These are phyloP conservation scores for Smittium culicis DNA, from an alignment of 371 early-diverging fungal genomes.

Conservation along the genomic window DNA sequence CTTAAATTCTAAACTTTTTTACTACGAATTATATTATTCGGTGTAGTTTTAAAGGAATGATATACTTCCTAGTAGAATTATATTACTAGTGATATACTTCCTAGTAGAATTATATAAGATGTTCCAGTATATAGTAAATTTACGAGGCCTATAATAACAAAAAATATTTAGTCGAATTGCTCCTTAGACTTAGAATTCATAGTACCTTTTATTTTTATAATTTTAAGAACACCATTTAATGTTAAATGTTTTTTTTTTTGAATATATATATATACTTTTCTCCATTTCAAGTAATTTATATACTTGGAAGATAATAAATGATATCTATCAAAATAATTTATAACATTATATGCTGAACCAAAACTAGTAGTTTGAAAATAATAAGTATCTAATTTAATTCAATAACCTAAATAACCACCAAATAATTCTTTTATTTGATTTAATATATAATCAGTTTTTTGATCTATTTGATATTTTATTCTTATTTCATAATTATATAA, in stretches of 20 bases:
- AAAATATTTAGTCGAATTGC: conserved; percentile 12
- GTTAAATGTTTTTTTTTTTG: conserved; percentile 32
- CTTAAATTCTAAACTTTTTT: neutral
- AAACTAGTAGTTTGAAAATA: conserved; percentile 29
- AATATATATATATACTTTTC: conserved; percentile 31
- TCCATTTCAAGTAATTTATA: conserved; percentile 26
- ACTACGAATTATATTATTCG: neutral
- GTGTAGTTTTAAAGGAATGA: neutral
- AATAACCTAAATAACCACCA: conserved; percentile 18
- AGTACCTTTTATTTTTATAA: conserved; percentile 24
- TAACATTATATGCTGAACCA: conserved; percentile 21
- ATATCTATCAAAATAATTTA: conserved; percentile 36
- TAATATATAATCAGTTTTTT: conserved; percentile 15
- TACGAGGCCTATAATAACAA: conserved; percentile 2
- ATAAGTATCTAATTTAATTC: conserved; percentile 26
- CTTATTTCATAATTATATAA: too few relatives aligned
- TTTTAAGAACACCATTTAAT: conserved; percentile 25
- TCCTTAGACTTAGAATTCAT: neutral
- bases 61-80: neutral
- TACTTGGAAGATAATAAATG: conserved; percentile 25
- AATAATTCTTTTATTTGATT: conserved; percentile 17
- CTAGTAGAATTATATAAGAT: neutral
- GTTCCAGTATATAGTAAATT: neutral
- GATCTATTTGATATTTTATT: conserved; percentile 20
- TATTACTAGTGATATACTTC: neutral